Conservation (phyloP, 352 stramenopile genomes). For the Globisporangium acanthophoron region DNA sequence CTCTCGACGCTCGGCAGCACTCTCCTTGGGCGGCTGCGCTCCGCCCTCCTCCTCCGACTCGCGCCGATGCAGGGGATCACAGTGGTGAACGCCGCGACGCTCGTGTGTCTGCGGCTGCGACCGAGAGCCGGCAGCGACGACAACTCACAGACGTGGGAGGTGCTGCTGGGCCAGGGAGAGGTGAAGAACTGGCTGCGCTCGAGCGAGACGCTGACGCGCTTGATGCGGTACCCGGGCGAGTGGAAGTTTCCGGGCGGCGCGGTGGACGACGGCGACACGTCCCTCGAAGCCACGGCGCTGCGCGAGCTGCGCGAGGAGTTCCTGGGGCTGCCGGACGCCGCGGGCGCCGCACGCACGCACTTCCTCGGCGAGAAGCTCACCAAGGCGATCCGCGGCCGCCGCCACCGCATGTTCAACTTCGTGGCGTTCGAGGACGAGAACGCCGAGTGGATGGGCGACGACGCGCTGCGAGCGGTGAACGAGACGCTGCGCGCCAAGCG, state of each 20-base stretch:
- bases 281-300: constrained; percentile 30
- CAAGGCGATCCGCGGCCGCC: constrained; percentile 28
- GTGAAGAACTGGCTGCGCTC: constrained; percentile 68
- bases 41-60: too few relatives aligned
- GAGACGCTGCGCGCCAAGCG: constrained; percentile 29
- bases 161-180: constrained; percentile 55
- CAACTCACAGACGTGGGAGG: constrained; percentile 30
- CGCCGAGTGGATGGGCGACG: constrained; percentile 27
- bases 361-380: constrained; percentile 46
- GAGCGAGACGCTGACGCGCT: constrained; percentile 23
- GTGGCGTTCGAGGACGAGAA: constrained; percentile 59
- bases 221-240: constrained; percentile 64
- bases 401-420: constrained; percentile 68
- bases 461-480: constrained; percentile 31
- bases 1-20: background rate
- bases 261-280: constrained; percentile 34
- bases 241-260: constrained; percentile 60
- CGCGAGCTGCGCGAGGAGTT: constrained; percentile 57
- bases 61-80: constrained; percentile 5
- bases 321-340: constrained; percentile 22
- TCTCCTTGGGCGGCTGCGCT: constrained; percentile 1
- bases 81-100: constrained; percentile 17
- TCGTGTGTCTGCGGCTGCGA: constrained; percentile 19
- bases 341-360: constrained; percentile 15
- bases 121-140: background rate